Conservation (phyloP, 805 yeast species). For the Myxozyma monticola region DNA sequence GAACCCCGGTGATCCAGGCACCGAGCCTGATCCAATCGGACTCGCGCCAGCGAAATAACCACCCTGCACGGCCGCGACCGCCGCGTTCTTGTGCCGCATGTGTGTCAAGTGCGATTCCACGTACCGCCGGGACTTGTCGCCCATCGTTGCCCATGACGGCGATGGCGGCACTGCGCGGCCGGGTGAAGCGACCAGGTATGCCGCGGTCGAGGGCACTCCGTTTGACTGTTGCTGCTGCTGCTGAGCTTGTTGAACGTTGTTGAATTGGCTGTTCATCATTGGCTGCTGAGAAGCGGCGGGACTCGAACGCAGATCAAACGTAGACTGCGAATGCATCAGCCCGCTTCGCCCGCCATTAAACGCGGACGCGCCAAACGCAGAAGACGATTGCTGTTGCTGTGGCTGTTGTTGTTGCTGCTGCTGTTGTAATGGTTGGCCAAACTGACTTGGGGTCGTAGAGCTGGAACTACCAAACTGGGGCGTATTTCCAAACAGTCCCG, state of each 20-base stretch:
- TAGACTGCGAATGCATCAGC: conserved; percentile 21
- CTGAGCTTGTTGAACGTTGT: conserved; percentile 25
- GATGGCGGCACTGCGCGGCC: conserved; percentile 15
- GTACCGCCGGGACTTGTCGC: conserved; percentile 12
- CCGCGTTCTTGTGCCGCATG: conserved; percentile 18
- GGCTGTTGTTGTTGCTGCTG: conserved; percentile 14
- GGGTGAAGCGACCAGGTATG: conserved; percentile 15
- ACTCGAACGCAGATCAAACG: conserved; percentile 23
- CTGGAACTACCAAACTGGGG: no score
- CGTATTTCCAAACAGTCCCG: no score
- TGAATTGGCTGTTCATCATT: conserved; percentile 26
- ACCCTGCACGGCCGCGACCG: not conserved
- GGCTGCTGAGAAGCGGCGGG: conserved; percentile 28
- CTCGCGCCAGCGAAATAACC: not conserved
- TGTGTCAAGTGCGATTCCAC: conserved; percentile 27
- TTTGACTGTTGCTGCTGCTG: conserved; percentile 22
- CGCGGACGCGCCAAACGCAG: conserved; percentile 3
- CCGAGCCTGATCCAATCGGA: not conserved
- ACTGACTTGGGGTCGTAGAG: no score
- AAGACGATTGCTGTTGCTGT: not conserved
- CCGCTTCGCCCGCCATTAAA: conserved; percentile 2
- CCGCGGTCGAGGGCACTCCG: conserved; percentile 17
- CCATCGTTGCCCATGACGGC: conserved; percentile 16
- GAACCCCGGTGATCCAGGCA: not conserved
- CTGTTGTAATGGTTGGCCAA: no score